These are phyloP conservation scores for Acrodontium crateriforme DNA, from an alignment of 2,329 filamentous ascomycete genomes.

Conservation along the genomic window DNA sequence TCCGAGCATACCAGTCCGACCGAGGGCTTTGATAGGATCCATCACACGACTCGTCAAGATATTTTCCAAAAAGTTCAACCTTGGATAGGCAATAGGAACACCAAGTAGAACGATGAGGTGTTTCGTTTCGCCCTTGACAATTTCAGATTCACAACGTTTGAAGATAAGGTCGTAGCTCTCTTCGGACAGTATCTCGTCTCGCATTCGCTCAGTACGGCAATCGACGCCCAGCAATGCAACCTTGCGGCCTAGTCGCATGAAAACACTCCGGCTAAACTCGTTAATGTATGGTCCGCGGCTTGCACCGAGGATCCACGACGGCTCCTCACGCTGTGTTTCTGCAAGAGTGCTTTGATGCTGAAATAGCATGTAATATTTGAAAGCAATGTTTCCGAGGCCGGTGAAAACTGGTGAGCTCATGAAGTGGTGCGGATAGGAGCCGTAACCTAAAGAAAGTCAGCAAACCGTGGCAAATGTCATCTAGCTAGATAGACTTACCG, in stretches of 20 bases:
- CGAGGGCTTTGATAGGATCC: constrained; percentile 79
- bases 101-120: constrained; percentile 81
- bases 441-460: too few species aligned
- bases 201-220: constrained; percentile 78
- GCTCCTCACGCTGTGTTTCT: constrained; percentile 71
- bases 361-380: constrained; percentile 98
- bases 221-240: constrained; percentile 78
- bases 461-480: too few species aligned
- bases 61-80: constrained; percentile 46
- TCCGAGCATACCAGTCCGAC: constrained; percentile 67
- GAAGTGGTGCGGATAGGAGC: constrained; percentile 81
- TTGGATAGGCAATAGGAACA: constrained; percentile 42
- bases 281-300: constrained; percentile 80
- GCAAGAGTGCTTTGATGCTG: constrained; percentile 80
- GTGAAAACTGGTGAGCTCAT: constrained; percentile 85
- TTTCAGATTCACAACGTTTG: constrained; percentile 69
- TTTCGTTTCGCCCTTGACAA: constrained; percentile 70
- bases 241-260: constrained; percentile 66
- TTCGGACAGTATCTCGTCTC: constrained; percentile 65
- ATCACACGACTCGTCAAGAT: constrained; percentile 70
- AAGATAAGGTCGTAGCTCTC: constrained; percentile 78
- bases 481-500: too few species aligned
- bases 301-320: constrained; percentile 77
- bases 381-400: constrained; percentile 78
- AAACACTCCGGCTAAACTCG: constrained; percentile 71